These are phyloP conservation scores for Heritiera littoralis DNA, from an alignment of 345 rosid species.

Conservation along the genomic window DNA sequence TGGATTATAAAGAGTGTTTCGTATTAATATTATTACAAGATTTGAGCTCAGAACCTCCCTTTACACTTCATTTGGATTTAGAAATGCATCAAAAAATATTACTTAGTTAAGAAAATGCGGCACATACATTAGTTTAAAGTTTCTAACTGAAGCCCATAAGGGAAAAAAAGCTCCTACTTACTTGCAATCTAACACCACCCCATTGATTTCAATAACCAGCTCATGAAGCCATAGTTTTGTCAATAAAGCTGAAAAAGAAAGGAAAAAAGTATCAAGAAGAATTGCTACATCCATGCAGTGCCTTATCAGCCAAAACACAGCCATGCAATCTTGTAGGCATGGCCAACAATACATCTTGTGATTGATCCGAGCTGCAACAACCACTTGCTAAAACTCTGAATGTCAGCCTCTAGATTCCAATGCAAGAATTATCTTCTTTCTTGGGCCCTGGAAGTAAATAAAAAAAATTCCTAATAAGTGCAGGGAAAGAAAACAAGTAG, in stretches of 20 bases:
- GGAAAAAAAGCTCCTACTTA: neutral
- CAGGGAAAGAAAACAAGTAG: neutral
- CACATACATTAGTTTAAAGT: neutral
- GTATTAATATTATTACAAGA: neutral
- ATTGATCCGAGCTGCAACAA: slow-evolving; percentile 17
- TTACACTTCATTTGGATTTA: neutral
- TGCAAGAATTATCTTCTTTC: slow-evolving; percentile 92
- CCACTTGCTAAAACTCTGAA: slow-evolving; percentile 6
- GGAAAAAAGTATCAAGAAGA: neutral
- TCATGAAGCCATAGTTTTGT: neutral
- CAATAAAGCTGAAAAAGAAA: neutral
- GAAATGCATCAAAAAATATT: neutral
- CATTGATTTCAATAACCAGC: slow-evolving; percentile 1
- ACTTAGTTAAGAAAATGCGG: neutral
- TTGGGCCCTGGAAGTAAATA: slow-evolving; percentile 75
- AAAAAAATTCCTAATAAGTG: neutral
- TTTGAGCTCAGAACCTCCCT: neutral
- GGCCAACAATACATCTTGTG: slow-evolving; percentile 22
- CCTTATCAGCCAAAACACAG: slow-evolving; percentile 24
- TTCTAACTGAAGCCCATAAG: neutral
- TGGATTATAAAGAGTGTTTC: neutral
- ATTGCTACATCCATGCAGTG: slow-evolving; percentile 28
- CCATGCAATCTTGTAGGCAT: slow-evolving; percentile 20
- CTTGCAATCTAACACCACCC: neutral
- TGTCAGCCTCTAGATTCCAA: slow-evolving; percentile 68